These are phyloP conservation scores for Megacollybia marginata DNA, from an alignment of 768 basidiomycete genomes.

Conservation along the genomic window DNA sequence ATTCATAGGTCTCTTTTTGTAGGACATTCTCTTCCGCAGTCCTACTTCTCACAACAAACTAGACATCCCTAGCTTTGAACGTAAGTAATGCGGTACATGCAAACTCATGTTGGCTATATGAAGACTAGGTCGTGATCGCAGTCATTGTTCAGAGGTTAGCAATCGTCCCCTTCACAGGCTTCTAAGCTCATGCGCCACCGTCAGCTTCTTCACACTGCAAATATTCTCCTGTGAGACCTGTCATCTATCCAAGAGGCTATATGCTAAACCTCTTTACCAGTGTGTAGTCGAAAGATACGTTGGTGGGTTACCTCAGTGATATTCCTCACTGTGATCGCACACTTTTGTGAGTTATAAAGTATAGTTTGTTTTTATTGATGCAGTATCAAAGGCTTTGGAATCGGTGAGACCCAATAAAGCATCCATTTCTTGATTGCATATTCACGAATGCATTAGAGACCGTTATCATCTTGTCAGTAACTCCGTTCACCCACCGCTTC, in stretches of 20 bases:
- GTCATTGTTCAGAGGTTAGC: slow-evolving; percentile 16
- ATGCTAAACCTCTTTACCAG: slow-evolving; percentile 11
- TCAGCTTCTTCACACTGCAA: slow-evolving; percentile 26
- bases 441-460: slow-evolving; percentile 18
- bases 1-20: slow-evolving; percentile 28
- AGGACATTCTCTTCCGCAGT: slow-evolving; percentile 4
- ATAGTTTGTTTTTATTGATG: slow-evolving; percentile 3
- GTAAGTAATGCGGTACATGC: background rate
- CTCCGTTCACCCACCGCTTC: background rate
- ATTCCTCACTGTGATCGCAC: background rate
- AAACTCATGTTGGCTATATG: background rate
- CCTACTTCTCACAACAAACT: background rate
- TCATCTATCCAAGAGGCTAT: background rate
- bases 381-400: slow-evolving; percentile 24
- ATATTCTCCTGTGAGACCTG: slow-evolving; percentile 21
- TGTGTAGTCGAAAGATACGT: slow-evolving; percentile 19
- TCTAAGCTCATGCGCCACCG: slow-evolving; percentile 1
- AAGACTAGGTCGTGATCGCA: slow-evolving; percentile 11
- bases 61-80: slow-evolving; percentile 7
- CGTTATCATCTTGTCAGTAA: slow-evolving; percentile 20
- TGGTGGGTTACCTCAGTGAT: slow-evolving; percentile 22
- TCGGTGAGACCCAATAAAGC: slow-evolving; percentile 17
- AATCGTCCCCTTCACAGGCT: background rate
- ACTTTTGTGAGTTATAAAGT: slow-evolving; percentile 19
- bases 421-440: background rate